A percentile compares a stretch with the other conserved stretches of the same genome.
These are phyloP conservation scores for Anthracocystis walkeri DNA, from an alignment of 1,284 basidiomycete species.

Conservation along the genomic window DNA sequence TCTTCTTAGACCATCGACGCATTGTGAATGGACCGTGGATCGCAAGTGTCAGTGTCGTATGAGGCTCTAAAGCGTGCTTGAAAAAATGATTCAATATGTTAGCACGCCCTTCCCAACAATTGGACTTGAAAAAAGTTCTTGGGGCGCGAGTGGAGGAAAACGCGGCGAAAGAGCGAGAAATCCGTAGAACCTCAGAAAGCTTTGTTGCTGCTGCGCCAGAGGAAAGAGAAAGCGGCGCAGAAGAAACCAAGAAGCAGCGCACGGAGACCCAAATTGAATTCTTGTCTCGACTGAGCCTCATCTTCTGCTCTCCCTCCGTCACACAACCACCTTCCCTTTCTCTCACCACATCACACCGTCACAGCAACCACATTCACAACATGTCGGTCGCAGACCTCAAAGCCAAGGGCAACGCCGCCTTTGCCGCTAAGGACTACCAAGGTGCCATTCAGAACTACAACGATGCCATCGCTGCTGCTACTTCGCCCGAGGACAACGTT, in stretches of 20 bases:
- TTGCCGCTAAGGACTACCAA: slow-evolving; percentile 67
- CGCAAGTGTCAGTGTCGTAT: slow-evolving; percentile 3
- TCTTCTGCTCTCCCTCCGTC: background rate
- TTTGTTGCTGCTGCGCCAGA: background rate
- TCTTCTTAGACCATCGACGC: too few relatives aligned
- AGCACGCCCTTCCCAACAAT: background rate
- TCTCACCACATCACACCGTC: background rate
- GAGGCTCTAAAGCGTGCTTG: background rate
- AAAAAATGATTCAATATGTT: background rate
- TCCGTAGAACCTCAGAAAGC: slow-evolving; percentile 24
- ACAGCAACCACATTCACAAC: background rate
- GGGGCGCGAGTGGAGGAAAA: slow-evolving; percentile 35
- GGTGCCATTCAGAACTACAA: slow-evolving; percentile 64
- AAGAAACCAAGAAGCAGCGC: slow-evolving; percentile 3
- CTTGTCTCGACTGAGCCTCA: background rate
- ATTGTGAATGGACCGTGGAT: background rate
- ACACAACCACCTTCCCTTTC: background rate
- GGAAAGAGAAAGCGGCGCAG: background rate
- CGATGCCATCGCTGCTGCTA: slow-evolving; percentile 63
- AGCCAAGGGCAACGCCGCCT: slow-evolving; percentile 68
- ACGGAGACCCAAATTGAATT: background rate
- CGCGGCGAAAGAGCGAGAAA: slow-evolving; percentile 38
- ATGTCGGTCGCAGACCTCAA: slow-evolving; percentile 69
- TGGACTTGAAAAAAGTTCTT: background rate
- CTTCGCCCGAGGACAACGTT: slow-evolving; percentile 64